phyloP scores from a whole-genome alignment of 148 eudicot genomes.

The Diospyros lotus region DNA sequence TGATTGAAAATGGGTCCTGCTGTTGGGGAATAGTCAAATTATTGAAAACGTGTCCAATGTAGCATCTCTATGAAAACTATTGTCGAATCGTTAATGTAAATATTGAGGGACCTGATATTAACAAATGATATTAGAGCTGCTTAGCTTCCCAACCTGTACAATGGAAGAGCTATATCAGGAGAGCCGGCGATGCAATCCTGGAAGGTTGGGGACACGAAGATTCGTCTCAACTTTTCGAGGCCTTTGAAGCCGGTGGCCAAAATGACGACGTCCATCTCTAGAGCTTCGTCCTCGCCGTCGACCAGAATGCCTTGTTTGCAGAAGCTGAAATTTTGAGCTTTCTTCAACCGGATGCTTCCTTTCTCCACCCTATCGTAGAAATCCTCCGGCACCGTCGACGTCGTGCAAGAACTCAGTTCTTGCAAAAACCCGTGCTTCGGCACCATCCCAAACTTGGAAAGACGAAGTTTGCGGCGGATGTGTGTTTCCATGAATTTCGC shows the following conservation, averaged over 20 bases:
- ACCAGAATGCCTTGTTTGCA: slow-evolving; percentile 44
- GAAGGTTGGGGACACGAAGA: slow-evolving; percentile 36
- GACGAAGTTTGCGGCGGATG: slow-evolving; percentile 35
- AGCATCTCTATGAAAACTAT: too few species aligned
- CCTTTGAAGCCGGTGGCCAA: slow-evolving; percentile 67
- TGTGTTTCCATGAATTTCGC: slow-evolving; percentile 58
- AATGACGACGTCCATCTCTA: slow-evolving; percentile 51
- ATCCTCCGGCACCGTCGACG: slow-evolving; percentile 32
- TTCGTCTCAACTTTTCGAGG: slow-evolving; percentile 35
- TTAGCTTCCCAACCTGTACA: slow-evolving; percentile 45
- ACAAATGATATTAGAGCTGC: too few species aligned
- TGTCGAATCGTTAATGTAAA: too few species aligned
- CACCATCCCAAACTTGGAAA: slow-evolving; percentile 41
- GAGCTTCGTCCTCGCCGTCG: slow-evolving; percentile 24
- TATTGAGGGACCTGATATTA: too few species aligned
- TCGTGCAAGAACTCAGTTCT: slow-evolving; percentile 42
- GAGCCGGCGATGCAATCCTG: slow-evolving; percentile 27
- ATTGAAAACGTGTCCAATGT: too few species aligned
- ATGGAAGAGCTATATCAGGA: slow-evolving; percentile 23
- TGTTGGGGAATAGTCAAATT: too few species aligned
- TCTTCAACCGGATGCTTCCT: slow-evolving; percentile 54
- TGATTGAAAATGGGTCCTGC: too few species aligned
- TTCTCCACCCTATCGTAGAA: slow-evolving; percentile 52
- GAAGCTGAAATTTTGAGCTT: slow-evolving; percentile 38
- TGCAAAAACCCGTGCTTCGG: slow-evolving; percentile 53